A percentile compares a stretch with the other conserved stretches of the same genome.
Conservation (phyloP, 345 rosid genomes). For the Anacardium occidentale region DNA sequence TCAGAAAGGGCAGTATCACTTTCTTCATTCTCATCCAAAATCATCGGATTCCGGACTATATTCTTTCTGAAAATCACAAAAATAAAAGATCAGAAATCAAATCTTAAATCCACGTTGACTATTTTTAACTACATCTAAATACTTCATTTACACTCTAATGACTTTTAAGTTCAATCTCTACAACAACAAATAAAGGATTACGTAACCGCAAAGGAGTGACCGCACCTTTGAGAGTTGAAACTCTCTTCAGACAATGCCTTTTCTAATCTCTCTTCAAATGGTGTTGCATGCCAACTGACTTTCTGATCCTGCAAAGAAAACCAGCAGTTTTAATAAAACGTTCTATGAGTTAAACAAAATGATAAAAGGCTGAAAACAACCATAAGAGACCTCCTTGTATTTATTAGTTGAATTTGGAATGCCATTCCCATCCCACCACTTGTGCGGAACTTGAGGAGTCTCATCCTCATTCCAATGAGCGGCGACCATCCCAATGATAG, state of each 20-base stretch:
- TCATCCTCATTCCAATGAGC: constrained; percentile 83
- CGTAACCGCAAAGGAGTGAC: neutral
- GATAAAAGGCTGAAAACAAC: neutral
- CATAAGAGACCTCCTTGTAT: constrained; percentile 77
- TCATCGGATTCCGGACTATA: constrained; percentile 28
- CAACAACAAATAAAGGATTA: neutral
- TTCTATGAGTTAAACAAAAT: neutral
- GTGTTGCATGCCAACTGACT: constrained; percentile 98
- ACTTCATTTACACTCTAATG: too few relatives aligned
- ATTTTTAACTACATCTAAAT: neutral
- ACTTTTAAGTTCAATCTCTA: neutral
- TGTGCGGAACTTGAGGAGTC: constrained; percentile 48
- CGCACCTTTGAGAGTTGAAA: constrained; percentile 50
- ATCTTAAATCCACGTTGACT: neutral
- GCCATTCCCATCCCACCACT: constrained; percentile 98
- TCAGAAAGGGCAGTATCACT: constrained; percentile 57
- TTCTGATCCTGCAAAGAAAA: constrained; percentile 75
- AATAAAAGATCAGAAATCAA: constrained; percentile 12
- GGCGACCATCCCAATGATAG: constrained; percentile 88
- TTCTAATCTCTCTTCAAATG: constrained; percentile 93
- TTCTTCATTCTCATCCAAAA: constrained; percentile 52
- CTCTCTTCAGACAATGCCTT: constrained; percentile 83
- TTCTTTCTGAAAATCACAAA: constrained; percentile 45
- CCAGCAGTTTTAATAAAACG: neutral
- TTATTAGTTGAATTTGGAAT: constrained; percentile 93